Conservation (phyloP, 1,284 basidiomycete genomes). For the Cryptococcus jaspeensis region DNA sequence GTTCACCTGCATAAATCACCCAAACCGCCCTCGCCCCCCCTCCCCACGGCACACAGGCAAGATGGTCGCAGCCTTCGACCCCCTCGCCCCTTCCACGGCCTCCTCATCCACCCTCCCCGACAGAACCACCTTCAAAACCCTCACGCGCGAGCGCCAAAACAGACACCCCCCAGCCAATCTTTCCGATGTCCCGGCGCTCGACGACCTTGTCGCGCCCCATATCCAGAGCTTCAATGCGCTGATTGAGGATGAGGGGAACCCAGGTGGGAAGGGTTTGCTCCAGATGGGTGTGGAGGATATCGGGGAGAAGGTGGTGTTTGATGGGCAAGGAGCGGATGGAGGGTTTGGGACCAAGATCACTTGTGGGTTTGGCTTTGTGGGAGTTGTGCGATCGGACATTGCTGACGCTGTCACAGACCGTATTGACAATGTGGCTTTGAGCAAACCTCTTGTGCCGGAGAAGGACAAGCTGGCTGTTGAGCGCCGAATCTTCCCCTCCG, state of each 20-base stretch:
- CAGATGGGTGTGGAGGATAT: conserved; percentile 80
- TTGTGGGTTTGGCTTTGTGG: conserved; percentile 57
- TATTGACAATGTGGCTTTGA: conserved; percentile 83
- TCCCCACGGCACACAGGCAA: too few relatives aligned
- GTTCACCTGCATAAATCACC: too few relatives aligned
- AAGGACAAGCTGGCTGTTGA: conserved; percentile 74
- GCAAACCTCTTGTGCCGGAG: conserved; percentile 83
- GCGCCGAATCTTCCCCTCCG: conserved; percentile 79
- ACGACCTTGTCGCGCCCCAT: conserved; percentile 91
- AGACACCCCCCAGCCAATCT: conserved; percentile 69
- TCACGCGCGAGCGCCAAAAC: conserved; percentile 79
- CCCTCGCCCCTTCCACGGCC: conserved; percentile 41
- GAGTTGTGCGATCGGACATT: background rate
- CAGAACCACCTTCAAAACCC: conserved; percentile 68
- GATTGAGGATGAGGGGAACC: conserved; percentile 73
- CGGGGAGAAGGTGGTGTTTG: conserved; percentile 86
- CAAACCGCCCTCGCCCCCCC: too few relatives aligned
- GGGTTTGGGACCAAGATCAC: conserved; percentile 77
- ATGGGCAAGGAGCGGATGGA: conserved; percentile 60
- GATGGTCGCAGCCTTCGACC: conserved; percentile 37
- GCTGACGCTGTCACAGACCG: conserved; percentile 61
- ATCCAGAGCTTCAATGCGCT: conserved; percentile 96
- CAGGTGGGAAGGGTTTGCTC: conserved; percentile 68
- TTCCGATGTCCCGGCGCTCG: conserved; percentile 76
- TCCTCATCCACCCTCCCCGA: conserved; percentile 26